Conservation (phyloP, 108 stramenopile species). For the Cyclotella baltica region DNA sequence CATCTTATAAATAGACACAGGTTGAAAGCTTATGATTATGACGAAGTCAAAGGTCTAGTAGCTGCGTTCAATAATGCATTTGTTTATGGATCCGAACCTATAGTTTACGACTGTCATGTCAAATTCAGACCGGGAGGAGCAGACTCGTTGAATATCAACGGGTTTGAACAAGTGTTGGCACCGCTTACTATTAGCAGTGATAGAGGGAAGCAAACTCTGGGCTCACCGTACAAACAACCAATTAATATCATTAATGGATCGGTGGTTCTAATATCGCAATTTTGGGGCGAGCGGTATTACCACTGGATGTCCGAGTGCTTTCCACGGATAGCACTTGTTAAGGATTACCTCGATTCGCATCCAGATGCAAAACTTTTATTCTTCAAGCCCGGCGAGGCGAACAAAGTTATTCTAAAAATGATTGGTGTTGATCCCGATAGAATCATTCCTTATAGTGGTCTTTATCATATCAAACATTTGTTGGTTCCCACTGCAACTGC, state of each 20-base stretch:
- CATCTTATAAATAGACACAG: neutral
- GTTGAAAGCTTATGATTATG: conserved; percentile 7
- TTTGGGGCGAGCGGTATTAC: neutral
- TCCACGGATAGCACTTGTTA: neutral
- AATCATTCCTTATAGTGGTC: neutral
- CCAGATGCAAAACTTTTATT: conserved; percentile 2
- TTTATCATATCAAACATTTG: neutral
- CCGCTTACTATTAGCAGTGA: neutral
- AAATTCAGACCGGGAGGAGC: neutral
- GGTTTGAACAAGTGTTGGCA: neutral
- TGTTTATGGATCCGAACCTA: neutral
- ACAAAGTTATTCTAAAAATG: neutral
- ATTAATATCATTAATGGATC: neutral
- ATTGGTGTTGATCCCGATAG: neutral
- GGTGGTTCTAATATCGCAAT: neutral
- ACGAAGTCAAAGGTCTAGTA: neutral
- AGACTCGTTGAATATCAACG: neutral
- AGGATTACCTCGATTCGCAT: conserved; percentile 5
- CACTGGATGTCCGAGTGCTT: conserved; percentile 8
- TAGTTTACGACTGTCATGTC: conserved; percentile 9
- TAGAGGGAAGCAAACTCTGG: neutral
- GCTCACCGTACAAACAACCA: neutral
- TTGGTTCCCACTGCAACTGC: conserved; percentile 7
- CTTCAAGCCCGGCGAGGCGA: neutral
- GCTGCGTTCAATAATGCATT: conserved; percentile 5